Conservation (phyloP, 1,284 basidiomycete species). For the Tilletia setariae region DNA sequence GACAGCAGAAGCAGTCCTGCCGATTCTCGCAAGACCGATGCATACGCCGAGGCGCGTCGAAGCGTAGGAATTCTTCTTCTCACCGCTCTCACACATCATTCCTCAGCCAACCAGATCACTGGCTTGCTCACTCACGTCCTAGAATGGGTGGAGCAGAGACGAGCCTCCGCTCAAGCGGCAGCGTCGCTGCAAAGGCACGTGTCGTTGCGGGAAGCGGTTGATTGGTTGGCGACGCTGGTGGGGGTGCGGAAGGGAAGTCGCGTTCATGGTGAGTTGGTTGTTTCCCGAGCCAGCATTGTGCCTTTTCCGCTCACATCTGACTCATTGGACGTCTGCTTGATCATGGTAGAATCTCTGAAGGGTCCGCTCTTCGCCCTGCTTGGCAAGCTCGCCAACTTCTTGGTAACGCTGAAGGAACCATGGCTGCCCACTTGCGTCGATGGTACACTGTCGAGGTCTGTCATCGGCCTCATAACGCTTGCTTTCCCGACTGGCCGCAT, state of each 20-base stretch:
- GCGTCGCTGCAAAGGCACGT: conserved; percentile 1
- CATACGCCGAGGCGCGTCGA: conserved; percentile 22
- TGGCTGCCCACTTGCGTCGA: background rate
- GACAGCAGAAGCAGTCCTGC: background rate
- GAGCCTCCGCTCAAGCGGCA: background rate
- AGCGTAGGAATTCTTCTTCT: conserved; percentile 38
- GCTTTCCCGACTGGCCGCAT: conserved; percentile 43
- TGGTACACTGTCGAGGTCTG: conserved; percentile 20
- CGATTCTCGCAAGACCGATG: conserved; percentile 23
- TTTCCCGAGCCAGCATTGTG: background rate
- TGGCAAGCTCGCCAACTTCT: conserved; percentile 21
- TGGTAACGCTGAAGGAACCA: background rate
- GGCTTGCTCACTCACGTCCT: conserved; percentile 35
- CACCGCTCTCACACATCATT: conserved; percentile 46
- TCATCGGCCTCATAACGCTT: conserved; percentile 37
- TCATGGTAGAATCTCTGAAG: conserved; percentile 29
- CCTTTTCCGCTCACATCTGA: background rate
- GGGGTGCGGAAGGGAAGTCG: conserved; percentile 49
- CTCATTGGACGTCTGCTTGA: background rate
- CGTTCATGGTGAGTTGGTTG: conserved; percentile 25
- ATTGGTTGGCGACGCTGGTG: conserved; percentile 39
- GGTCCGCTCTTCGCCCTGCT: conserved; percentile 36
- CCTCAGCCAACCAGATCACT: conserved; percentile 33
- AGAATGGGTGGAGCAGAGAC: conserved; percentile 24
- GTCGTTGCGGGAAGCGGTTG: conserved; percentile 27